phyloP scores from a whole-genome alignment of 495 filamentous ascomycete species.

The Aspergillus haitiensis region DNA sequence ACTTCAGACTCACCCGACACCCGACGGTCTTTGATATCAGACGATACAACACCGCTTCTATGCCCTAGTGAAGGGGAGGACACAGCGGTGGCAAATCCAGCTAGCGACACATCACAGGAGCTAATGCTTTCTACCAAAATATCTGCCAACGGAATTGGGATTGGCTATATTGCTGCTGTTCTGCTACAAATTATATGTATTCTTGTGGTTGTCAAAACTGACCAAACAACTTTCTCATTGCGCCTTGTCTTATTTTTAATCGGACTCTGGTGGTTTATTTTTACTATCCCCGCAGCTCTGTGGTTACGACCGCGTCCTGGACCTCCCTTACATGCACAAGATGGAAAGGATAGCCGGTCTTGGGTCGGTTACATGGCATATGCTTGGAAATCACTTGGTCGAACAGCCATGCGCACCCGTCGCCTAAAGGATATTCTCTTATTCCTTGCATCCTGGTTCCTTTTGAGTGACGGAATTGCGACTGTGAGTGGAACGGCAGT shows the following conservation, averaged over 20 bases:
- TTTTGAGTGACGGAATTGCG: conserved; percentile 90
- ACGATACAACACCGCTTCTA: conserved; percentile 33
- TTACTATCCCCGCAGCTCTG: conserved; percentile 83
- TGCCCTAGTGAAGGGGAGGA: conserved; percentile 12
- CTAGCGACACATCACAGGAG: conserved; percentile 53
- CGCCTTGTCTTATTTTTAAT: conserved; percentile 82
- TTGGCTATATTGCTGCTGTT: conserved; percentile 83
- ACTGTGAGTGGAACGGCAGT: conserved; percentile 95
- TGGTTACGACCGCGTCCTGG: conserved; percentile 92
- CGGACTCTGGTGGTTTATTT: conserved; percentile 92
- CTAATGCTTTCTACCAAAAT: conserved; percentile 79
- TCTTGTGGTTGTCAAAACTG: conserved; percentile 62
- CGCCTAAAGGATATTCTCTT: conserved; percentile 81
- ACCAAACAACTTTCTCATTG: conserved; percentile 74
- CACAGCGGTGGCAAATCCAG: conserved; percentile 16
- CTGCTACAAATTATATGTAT: conserved; percentile 78
- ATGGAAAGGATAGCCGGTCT: conserved; percentile 43
- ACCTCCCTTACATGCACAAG: conserved; percentile 54
- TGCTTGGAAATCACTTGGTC: conserved; percentile 82
- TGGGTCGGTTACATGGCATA: conserved; percentile 69
- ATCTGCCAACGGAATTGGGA: conserved; percentile 85
- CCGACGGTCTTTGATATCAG: neutral
- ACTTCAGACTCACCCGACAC: neutral
- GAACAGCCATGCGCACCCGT: conserved; percentile 74
- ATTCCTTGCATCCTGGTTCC: conserved; percentile 91